phyloP scores from a whole-genome alignment of 345 rosid species.

The Anastatica hierochuntica region DNA sequence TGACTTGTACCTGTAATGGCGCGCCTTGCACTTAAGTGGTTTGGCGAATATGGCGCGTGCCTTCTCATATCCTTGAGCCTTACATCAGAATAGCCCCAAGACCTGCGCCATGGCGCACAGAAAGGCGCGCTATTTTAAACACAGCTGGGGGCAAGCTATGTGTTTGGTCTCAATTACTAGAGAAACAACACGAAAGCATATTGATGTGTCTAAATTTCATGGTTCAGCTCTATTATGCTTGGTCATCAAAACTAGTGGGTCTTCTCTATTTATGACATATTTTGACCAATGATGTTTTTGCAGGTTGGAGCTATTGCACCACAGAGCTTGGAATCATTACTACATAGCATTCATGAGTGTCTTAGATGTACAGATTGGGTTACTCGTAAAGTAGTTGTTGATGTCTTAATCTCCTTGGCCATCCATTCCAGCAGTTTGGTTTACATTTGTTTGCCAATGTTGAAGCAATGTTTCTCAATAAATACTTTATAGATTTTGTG shows the following conservation, averaged over 20 bases:
- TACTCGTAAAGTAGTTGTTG: slow-evolving; percentile 90
- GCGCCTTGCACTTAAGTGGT: no score
- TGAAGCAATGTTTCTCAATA: no score
- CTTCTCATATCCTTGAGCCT: no score
- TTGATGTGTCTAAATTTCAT: neutral
- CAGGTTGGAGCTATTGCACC: slow-evolving; percentile 92
- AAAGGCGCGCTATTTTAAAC: no score
- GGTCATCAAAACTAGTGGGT: neutral
- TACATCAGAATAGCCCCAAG: no score
- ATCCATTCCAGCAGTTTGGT: slow-evolving; percentile 67
- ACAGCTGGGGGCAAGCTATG: neutral
- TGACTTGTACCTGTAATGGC: no score
- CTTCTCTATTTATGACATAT: neutral
- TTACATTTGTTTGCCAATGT: no score
- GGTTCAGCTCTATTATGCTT: neutral
- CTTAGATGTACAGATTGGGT: slow-evolving; percentile 87
- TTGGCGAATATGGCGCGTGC: no score
- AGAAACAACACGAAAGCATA: neutral
- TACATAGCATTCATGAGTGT: slow-evolving; percentile 77
- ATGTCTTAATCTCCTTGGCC: slow-evolving; percentile 63
- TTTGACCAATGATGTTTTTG: slow-evolving; percentile 7
- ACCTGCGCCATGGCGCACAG: no score
- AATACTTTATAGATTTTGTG: no score
- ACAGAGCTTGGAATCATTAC: slow-evolving; percentile 60
- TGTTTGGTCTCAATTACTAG: neutral